phyloP scores from a whole-genome alignment of 768 basidiomycete genomes.

The Nidula microcarpa region DNA sequence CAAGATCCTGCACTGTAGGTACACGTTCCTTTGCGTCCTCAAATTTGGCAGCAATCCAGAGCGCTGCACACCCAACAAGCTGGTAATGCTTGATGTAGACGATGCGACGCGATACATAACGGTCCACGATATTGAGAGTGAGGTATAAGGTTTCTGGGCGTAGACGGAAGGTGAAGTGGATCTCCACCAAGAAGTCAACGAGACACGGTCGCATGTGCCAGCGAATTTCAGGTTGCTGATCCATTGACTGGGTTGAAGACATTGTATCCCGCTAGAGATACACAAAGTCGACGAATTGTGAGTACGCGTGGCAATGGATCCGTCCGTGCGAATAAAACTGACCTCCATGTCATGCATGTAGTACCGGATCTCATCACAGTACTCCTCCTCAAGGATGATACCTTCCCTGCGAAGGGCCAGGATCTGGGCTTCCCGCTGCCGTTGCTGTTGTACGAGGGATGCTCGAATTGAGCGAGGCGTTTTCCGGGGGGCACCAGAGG shows the following conservation, averaged over 20 bases:
- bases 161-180: conserved; percentile 95
- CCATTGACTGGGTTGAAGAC: conserved; percentile 94
- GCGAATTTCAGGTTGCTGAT: conserved; percentile 96
- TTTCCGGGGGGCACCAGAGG: conserved; percentile 48
- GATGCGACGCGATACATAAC: conserved; percentile 97
- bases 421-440: conserved; percentile 68
- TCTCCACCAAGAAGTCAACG: conserved; percentile 98
- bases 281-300: conserved; percentile 2
- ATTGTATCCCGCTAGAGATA: conserved; percentile 69
- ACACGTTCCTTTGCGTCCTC: conserved; percentile 99
- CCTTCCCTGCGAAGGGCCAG: conserved; percentile 68
- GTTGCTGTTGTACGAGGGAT: conserved; percentile 57
- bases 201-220: conserved; percentile 99
- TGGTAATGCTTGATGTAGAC: conserved; percentile 99
- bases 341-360: conserved; percentile 99
- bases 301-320: conserved; percentile 11
- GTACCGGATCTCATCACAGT: conserved; percentile 84
- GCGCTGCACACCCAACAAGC: conserved; percentile 94
- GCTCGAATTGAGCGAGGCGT: conserved; percentile 67
- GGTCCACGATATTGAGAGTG: conserved; percentile 97
- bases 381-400: conserved; percentile 89
- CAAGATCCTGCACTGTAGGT: conserved; percentile 91
- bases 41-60: conserved; percentile 99
- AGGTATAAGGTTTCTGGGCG: conserved; percentile 99
- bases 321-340: conserved; percentile 24